Base-by-base conservation (phyloP, 345 rosid genomes). In the Erodium maritimum region DNA sequence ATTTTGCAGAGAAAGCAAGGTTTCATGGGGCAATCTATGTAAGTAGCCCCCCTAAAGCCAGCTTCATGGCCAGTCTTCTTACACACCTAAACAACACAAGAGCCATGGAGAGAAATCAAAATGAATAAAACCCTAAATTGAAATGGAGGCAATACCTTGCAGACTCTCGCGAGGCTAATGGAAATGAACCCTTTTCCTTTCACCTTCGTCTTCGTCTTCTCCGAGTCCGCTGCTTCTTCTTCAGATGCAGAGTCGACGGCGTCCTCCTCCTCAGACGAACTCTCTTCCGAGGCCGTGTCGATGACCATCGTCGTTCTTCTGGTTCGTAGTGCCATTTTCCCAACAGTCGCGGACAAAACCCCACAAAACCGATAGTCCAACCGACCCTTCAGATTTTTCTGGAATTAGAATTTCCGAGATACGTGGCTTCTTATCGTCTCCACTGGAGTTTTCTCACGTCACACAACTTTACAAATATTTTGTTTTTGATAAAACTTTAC, bases 1-100 rank as follows among this genome's bases (percentile, higher is more conserved):
- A 83, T 75, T 83, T 89, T 93, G 74, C 99, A 93, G 68, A 93
- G 82, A 65, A 89, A 93, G 66, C 96, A 93, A 22, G 96, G 96
- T 56, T 89, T 93, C 96, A 84, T 93, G 3, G 96, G 96, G 69
- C 96, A 93, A 69, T 89, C 95, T 18, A 93, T 78, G 65, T 91
- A 88, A 0, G 96, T 86, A 13, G 98, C 98, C 21, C 98, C 98
- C 66, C 78, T 86, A 62, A 91, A 88, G 13, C 96, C 98, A 1
- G 99, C 96, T 75, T 93, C 95, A 69, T 93, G 99, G 19, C 96
- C 99, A 17, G 86, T 65, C 69, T 67, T 82, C 61, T 86, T 91
- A 65, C 98, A 91, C 1, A 88, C 98, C 98, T 91, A 76, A 18
- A 75, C 56, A 21, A n/a, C n/a, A n/a, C n/a, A n/a, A n/a, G n/a